Evolutionary conservation across 2,329 filamentous ascomycete species (phyloP).

Genomic region (Penicillium sp.): DNA sequence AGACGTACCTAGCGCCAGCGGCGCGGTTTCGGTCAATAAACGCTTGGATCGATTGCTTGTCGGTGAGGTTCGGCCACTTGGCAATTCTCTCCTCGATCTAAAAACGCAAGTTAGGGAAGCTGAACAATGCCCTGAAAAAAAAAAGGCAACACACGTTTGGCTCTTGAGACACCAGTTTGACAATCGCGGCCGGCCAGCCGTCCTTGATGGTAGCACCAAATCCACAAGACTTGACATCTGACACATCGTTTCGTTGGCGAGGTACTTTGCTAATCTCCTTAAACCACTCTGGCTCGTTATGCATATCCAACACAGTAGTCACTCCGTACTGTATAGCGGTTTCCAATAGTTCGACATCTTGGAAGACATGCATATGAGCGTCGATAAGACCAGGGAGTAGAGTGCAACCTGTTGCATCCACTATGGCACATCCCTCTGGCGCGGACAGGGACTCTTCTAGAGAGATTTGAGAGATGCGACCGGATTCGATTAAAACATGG

Average conservation of each 20-base stretch:
- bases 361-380: conserved; percentile 14
- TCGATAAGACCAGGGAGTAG: conserved; percentile 15
- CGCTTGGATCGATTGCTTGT: conserved; percentile 10
- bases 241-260: conserved; percentile 5
- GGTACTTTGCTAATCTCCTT: conserved; percentile 7
- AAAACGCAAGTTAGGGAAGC: background rate
- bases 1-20: conserved; percentile 9
- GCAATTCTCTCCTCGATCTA: conserved; percentile 12
- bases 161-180: conserved; percentile 8
- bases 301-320: conserved; percentile 12
- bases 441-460: background rate
- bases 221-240: conserved; percentile 16
- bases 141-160: background rate
- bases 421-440: background rate
- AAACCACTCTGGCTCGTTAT: conserved; percentile 17
- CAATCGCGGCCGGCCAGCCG: conserved; percentile 14
- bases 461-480: conserved; percentile 9
- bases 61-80: conserved; percentile 10
- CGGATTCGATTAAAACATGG: conserved; percentile 10
- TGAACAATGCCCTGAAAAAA: too few relatives aligned
- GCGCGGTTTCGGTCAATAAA: conserved; percentile 9
- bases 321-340: conserved; percentile 11
- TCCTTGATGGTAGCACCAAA: conserved; percentile 12
- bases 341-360: conserved; percentile 10
- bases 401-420: conserved; percentile 13